Percentiles rank a stretch among this genome's conserved stretches.
Conservation (phyloP, 768 basidiomycete genomes). For the Cystobasidium onofrii region DNA sequence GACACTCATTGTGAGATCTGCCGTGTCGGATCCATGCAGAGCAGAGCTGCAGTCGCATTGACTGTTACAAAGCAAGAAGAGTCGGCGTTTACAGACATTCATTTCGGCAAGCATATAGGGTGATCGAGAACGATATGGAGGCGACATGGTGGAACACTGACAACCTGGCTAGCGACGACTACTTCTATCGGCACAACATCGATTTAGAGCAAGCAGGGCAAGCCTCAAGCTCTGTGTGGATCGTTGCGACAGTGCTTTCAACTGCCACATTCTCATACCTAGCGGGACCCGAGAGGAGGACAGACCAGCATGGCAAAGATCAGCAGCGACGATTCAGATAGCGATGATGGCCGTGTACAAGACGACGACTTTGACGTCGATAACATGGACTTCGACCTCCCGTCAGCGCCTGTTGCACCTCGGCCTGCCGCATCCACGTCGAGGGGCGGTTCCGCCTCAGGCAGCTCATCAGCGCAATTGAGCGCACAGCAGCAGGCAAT, state of each 20-base stretch:
- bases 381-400: constrained; percentile 43
- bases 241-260: no score
- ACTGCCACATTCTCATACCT: background rate
- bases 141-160: no score
- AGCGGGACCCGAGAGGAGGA: background rate
- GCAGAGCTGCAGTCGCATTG: background rate
- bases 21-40: background rate
- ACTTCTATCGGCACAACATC: no score
- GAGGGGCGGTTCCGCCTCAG: background rate
- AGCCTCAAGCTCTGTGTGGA: no score
- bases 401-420: constrained; percentile 1
- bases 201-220: no score
- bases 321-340: background rate
- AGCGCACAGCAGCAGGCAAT: constrained; percentile 17
- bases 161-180: no score
- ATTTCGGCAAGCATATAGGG: no score
- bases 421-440: background rate
- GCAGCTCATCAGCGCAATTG: background rate
- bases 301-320: constrained; percentile 1
- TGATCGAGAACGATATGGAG: no score
- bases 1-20: background rate
- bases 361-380: constrained; percentile 55
- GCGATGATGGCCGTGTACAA: constrained; percentile 42
- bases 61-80: background rate
- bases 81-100: background rate